Evolutionary conservation across 192 early-diverging fungal species (phyloP).

Genomic region (Rhizophagus sp.): DNA sequence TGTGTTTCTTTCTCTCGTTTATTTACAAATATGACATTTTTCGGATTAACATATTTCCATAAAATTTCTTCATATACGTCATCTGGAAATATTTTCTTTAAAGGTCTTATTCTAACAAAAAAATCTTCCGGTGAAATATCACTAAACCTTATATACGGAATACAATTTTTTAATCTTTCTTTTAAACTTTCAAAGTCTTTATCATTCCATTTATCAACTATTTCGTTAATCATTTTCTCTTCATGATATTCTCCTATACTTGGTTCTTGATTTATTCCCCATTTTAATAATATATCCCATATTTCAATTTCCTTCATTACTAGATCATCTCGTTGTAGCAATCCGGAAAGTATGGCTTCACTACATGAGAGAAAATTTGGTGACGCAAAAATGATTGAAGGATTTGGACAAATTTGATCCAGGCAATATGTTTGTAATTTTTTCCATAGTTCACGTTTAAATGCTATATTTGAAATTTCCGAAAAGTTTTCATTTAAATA

Average conservation of each 20-base stretch:
- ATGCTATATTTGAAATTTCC: background rate
- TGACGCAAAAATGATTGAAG: background rate
- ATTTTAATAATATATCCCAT: constrained; percentile 12
- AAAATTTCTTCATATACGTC: constrained; percentile 10
- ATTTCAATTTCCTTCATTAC: constrained; percentile 1
- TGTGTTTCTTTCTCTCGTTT: background rate
- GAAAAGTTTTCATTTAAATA: background rate
- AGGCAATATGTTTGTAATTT: constrained; percentile 10
- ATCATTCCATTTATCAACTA: background rate
- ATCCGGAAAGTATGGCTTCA: background rate
- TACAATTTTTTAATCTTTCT: constrained; percentile 8
- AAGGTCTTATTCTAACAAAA: constrained; percentile 5
- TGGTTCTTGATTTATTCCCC: constrained; percentile 8
- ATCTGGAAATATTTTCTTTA: background rate
- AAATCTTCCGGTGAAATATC: constrained; percentile 3
- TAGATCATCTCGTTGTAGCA: constrained; percentile 22
- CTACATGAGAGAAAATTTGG: background rate
- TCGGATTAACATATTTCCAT: constrained; percentile 4
- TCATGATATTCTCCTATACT: background rate
- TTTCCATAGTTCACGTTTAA: constrained; percentile 12
- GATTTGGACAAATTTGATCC: constrained; percentile 1
- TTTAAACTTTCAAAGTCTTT: constrained; percentile 1
- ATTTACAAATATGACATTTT: background rate
- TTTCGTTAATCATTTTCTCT: background rate
- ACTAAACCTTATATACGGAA: constrained; percentile 14